These are phyloP conservation scores for Alnus rubra DNA, from an alignment of 306 rosid genomes.

Conservation along the genomic window DNA sequence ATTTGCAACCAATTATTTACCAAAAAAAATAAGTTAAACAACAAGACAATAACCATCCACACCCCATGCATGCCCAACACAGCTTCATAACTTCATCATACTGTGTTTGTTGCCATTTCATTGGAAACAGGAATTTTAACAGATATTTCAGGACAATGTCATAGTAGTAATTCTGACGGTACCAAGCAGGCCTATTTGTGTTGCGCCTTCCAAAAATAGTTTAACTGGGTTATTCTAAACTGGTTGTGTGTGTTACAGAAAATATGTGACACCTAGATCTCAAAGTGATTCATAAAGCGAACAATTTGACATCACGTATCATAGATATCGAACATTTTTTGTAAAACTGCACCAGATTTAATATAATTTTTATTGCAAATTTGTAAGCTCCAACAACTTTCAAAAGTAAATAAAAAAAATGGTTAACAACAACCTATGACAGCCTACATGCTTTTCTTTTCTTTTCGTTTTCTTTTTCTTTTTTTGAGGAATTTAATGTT, in stretches of 20 bases:
- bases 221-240: neutral
- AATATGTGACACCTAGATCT: neutral
- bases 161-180: neutral
- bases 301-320: neutral
- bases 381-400: neutral
- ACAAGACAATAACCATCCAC: neutral
- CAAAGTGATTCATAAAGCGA: neutral
- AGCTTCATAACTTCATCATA: neutral
- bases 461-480: neutral
- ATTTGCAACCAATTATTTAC: neutral
- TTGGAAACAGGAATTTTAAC: neutral
- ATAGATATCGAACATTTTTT: neutral
- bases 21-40: neutral
- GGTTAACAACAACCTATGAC: neutral
- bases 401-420: neutral
- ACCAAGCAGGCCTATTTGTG: neutral
- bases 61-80: neutral
- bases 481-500: neutral
- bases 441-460: neutral
- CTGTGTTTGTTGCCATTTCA: neutral
- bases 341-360: neutral
- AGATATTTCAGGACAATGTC: neutral
- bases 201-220: neutral
- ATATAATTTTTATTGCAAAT: neutral
- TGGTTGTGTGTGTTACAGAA: neutral